A percentile compares a stretch with the other conserved stretches of the same genome.
Evolutionary conservation across 2,329 filamentous ascomycete species (phyloP).

Genomic region (Pseudogymnoascus sp.): DNA sequence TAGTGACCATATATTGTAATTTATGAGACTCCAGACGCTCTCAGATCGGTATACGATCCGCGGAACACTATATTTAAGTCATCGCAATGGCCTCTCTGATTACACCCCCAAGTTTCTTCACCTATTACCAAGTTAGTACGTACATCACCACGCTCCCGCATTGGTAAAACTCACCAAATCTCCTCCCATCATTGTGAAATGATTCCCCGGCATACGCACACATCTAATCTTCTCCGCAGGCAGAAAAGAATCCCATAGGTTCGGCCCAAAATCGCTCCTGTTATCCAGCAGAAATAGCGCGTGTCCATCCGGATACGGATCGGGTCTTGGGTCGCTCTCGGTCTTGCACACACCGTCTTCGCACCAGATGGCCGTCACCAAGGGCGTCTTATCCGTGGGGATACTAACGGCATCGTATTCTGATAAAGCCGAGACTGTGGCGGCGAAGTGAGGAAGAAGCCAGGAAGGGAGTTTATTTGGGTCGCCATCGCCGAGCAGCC

Average conservation of each 20-base stretch:
- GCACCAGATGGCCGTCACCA: slow-evolving; percentile 61
- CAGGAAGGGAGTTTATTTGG: slow-evolving; percentile 58
- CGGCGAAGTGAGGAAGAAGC: slow-evolving; percentile 66
- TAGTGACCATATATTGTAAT: background rate
- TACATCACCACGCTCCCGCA: background rate
- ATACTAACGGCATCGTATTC: slow-evolving; percentile 61
- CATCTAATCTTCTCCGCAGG: slow-evolving; percentile 53
- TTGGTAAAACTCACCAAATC: slow-evolving; percentile 33
- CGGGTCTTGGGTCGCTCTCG: slow-evolving; percentile 56
- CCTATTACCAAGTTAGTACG: slow-evolving; percentile 4
- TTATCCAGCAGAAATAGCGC: slow-evolving; percentile 67
- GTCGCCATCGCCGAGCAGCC: slow-evolving; percentile 57
- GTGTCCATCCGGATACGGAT: slow-evolving; percentile 50
- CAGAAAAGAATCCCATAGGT: slow-evolving; percentile 61
- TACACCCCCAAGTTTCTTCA: background rate
- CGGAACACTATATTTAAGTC: background rate
- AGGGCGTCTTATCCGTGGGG: slow-evolving; percentile 49
- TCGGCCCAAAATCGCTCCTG: slow-evolving; percentile 61
- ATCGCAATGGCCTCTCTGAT: slow-evolving; percentile 10
- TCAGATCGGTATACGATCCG: background rate
- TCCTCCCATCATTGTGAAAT: slow-evolving; percentile 71
- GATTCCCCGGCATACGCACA: slow-evolving; percentile 62
- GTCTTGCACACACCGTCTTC: slow-evolving; percentile 64
- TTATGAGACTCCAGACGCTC: background rate
- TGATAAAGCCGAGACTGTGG: slow-evolving; percentile 59